Base-by-base conservation (phyloP, 2,329 filamentous ascomycete species). In the Cercospora canescens region DNA sequence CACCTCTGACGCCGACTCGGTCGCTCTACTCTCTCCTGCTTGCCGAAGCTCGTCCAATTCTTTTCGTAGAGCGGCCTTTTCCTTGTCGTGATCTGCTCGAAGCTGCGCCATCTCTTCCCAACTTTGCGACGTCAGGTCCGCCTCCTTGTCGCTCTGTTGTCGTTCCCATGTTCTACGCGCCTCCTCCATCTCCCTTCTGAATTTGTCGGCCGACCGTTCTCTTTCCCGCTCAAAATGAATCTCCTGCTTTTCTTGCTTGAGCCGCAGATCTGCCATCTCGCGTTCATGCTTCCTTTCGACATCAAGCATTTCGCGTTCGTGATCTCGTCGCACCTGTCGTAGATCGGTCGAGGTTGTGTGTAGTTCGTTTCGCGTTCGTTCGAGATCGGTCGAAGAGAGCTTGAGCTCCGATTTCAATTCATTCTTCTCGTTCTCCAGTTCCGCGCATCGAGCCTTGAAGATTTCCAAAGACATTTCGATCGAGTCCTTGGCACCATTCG, bases 381-480 rank as follows among this genome's bases (percentile, higher is more conserved):
- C 88, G 65, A 96, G 79, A 66, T 96, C 91, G n/a, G 83, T 83
- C 56, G 90, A 87, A 6, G 94, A 76, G 7, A 79, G 79, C 18
- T 83, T 79, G 68, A 88, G 88, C 65, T 78, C 75, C 55, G 85
- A 80, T 12, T 81, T 81, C 16, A 88, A 75, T 58, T 85, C 73
- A 54, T 68, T 70, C 62, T 76, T 76, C n/a, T 72, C 69, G 35
- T 68, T 62, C 16, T 67, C 71, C 18, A 76, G 65, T 65, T 75
- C 74, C 61, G 73, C 64, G 41, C 71, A 70, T 85, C 89, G 87
- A 60, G 84, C 85, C 76, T 94, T 96, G 70, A 91, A 90, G 9
- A 91, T 73, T 16, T 90, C 87, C 54, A 96, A 84, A 0, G 89
- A 87, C 68, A 95, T 90, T 72, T 94, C 92, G 67, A 93, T 83